Conservation (phyloP, 305 asterid species). For the Euphrasia arctica region DNA sequence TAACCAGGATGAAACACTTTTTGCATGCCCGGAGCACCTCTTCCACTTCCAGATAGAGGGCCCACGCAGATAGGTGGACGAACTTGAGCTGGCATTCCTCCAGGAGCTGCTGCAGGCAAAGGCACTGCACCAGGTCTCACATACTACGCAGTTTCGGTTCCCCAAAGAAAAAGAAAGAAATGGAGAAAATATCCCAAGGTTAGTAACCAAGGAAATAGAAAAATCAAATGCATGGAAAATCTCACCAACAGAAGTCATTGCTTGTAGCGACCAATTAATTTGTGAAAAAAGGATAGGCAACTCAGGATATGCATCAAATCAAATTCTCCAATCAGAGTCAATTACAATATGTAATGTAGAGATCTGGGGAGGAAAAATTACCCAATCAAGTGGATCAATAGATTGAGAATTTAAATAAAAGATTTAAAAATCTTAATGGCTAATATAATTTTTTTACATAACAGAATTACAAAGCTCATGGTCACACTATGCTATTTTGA, state of each 20-base stretch:
- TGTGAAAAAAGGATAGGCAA: no score
- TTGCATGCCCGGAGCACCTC: constrained; percentile 89
- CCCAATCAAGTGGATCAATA: no score
- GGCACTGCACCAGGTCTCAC: constrained; percentile 98
- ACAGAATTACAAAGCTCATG: no score
- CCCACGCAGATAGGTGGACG: constrained; percentile 68
- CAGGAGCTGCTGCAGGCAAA: constrained; percentile 36
- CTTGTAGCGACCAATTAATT: no score
- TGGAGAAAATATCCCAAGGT: constrained; percentile 16
- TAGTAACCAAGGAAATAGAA: constrained; percentile 8
- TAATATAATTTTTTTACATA: no score
- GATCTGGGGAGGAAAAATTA: no score
- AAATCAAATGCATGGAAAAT: not conserved
- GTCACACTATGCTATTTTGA: no score
- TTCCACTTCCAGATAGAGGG: constrained; percentile 80
- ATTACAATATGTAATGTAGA: no score
- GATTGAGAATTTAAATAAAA: no score
- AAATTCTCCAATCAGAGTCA: no score
- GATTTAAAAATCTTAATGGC: no score
- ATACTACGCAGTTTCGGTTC: constrained; percentile 50
- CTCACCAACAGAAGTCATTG: not conserved
- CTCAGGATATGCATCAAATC: no score
- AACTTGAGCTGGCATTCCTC: constrained; percentile 70
- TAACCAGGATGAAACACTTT: constrained; percentile 24
- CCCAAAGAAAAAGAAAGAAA: constrained; percentile 23